Percentiles rank a stretch among this genome's conserved stretches.
phyloP scores from a whole-genome alignment of 495 filamentous ascomycete genomes.

The Penicillium maclennaniae region DNA sequence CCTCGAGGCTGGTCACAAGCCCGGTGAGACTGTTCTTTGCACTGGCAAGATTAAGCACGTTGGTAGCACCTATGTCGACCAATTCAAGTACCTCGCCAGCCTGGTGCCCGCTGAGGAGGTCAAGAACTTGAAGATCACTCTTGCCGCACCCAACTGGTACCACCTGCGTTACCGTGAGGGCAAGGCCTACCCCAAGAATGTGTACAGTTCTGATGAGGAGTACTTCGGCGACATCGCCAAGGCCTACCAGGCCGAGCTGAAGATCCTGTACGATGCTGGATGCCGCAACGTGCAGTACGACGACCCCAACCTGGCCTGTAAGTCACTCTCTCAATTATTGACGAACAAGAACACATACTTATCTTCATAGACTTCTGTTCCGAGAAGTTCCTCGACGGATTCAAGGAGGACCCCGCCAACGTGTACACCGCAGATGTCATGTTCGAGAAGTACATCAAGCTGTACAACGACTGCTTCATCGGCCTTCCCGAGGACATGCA shows the following conservation, averaged over 20 bases:
- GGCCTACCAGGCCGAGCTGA: conserved; percentile 65
- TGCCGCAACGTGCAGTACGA: conserved; percentile 71
- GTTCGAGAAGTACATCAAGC: conserved; percentile 68
- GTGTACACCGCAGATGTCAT: conserved; percentile 59
- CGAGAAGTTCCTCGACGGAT: conserved; percentile 67
- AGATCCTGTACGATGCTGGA: conserved; percentile 64
- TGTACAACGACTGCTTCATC: conserved; percentile 71
- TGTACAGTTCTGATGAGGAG: conserved; percentile 62
- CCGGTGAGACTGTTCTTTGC: conserved; percentile 70
- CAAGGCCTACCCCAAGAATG: conserved; percentile 59
- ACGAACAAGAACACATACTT: neutral
- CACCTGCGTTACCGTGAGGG: conserved; percentile 71
- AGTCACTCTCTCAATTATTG: conserved; percentile 14
- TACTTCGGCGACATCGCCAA: conserved; percentile 73
- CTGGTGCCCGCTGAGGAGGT: conserved; percentile 55
- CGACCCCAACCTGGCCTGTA: conserved; percentile 73
- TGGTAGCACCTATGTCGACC: conserved; percentile 56
- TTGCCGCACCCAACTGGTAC: conserved; percentile 72
- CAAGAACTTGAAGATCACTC: conserved; percentile 65
- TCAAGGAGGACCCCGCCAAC: conserved; percentile 54
- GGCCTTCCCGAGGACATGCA: conserved; percentile 64
- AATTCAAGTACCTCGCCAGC: conserved; percentile 67
- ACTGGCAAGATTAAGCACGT: conserved; percentile 68
- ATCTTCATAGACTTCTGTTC: conserved; percentile 65
- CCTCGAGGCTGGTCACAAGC: conserved; percentile 65